Base-by-base conservation (phyloP, 352 stramenopile species). In the Phytophthora rubi region DNA sequence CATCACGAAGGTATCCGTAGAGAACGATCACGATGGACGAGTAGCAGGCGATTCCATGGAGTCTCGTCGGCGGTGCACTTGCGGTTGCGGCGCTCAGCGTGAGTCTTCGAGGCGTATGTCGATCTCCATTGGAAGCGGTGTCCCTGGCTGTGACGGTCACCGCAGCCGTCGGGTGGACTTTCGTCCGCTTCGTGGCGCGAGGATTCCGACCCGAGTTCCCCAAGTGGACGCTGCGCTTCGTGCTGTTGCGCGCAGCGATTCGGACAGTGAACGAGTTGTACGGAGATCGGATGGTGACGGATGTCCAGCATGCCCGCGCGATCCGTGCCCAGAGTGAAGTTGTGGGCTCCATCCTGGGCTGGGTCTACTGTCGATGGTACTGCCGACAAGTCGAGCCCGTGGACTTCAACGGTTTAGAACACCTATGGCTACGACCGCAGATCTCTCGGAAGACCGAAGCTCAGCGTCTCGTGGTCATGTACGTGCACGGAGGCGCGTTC, bases 141-240 rank as follows among this genome's bases (percentile, higher is more conserved):
- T 48, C 39, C 37, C 53, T 80, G 9, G 39, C 57, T 16, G 60
- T 28, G 28, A 62, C n/a, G 48, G 44, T 78, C 16, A 7, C 35
- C 18, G 21, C 23, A 16, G 52, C 71, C 16, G 6, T 72, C 30
- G 39, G 28, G 7, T 48, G 33, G 51, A 75, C 71, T 4, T 16
- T 70, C n/a, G 56, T 26, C 39, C 10, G 28, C 37, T 79, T 73
- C 51, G 47, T 73, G 3, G 42, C 16, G 6, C 69, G 81, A 30
- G 74, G 74, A 10, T 78, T 65, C 42, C 55, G 37, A 8, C 74
- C 79, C 3, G 44, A 65, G 15, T 85, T 82, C 45, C 55, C 64
- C 8, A 70, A 80, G 55, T 86, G 76, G 81, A 86, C 78, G 35
- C 60, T 88, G 23, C 33, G 45, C 12, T 88, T 79, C 42, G 81